Evolutionary conservation across 306 rosid genomes (phyloP), one percentile per base, ranked within the genome.

Genomic region (Prunus salicina): DNA sequence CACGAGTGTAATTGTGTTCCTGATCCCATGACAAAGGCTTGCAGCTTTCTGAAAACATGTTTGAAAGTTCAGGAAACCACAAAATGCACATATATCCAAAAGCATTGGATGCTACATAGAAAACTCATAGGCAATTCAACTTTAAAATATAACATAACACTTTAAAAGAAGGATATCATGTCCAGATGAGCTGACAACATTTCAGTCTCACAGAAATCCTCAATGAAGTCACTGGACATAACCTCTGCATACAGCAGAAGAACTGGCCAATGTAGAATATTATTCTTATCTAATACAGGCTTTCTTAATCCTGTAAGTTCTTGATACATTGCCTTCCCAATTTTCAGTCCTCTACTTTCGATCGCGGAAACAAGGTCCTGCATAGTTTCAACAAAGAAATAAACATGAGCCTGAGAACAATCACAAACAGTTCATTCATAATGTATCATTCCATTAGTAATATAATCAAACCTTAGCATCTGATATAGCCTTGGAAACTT

Each of bases 181-280:
- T 90, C 97, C 71, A 95, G 92, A 89, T 92, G 97, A 80, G 72
- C 89, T 14, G 93, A 80, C 83, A 92, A 85, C 93, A 90, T 84
- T 89, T 95, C 97, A 3, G 89, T 86, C 97, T 95, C 98, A 6
- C 96, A 92, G 78, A 92, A 95, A 82, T 95, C 97, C 87, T 95
- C 97, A 22, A 95, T 92, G 75, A 95, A 90, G 84, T 92, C 98
- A 75, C 97, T 90, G 60, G 97, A 90, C 98, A 92, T 95, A 84
- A 90, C 93, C 87, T 90, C 98, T 13, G 97, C 97, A 78, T 95
- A 95, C 63, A 95, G 88, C 79, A 92, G 87, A 85, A 92, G 86
- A 85, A 95, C 98, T 45, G 98, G 97, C 97, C 98, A 95, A 76
- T 89, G 97, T 80, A 95, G 91, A 78, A 90, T 88, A 46, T 86